Evolutionary conservation across 2,329 filamentous ascomycete species (phyloP).

Genomic region (Colletotrichum ledebouriae): DNA sequence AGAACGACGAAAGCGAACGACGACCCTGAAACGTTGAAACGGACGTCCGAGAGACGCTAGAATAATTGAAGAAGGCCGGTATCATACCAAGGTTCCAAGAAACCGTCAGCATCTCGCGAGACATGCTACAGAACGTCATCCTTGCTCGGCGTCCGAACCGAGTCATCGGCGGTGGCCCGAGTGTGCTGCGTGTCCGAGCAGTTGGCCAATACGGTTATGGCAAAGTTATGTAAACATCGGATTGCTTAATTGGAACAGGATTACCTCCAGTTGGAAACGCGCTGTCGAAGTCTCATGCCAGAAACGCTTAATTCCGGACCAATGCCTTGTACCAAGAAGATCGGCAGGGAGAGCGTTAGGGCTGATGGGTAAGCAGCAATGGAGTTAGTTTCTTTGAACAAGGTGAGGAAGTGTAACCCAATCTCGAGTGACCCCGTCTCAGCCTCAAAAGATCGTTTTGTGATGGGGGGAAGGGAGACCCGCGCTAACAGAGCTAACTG

Average conservation of each 20-base stretch:
- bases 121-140: conserved; percentile 8
- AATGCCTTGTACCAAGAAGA: not conserved
- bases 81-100: not conserved
- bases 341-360: conserved; percentile 5
- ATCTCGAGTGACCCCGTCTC: not conserved
- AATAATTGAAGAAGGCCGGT: not conserved
- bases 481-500: conserved; percentile 11
- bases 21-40: conserved; percentile 10
- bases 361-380: conserved; percentile 3
- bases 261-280: not conserved
- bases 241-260: conserved; percentile 8
- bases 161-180: not conserved
- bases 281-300: conserved; percentile 11
- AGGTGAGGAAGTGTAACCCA: conserved; percentile 9
- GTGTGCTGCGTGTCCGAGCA: conserved; percentile 12
- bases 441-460: not conserved
- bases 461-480: conserved; percentile 10
- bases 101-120: not conserved
- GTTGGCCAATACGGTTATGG: conserved; percentile 6
- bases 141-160: conserved; percentile 2
- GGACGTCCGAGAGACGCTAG: conserved; percentile 14
- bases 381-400: not conserved
- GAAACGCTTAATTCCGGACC: conserved; percentile 13
- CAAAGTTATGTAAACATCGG: conserved; percentile 19
- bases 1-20: not conserved